phyloP scores from a whole-genome alignment of 78 protist species.

The Chrysochromulina parva region DNA sequence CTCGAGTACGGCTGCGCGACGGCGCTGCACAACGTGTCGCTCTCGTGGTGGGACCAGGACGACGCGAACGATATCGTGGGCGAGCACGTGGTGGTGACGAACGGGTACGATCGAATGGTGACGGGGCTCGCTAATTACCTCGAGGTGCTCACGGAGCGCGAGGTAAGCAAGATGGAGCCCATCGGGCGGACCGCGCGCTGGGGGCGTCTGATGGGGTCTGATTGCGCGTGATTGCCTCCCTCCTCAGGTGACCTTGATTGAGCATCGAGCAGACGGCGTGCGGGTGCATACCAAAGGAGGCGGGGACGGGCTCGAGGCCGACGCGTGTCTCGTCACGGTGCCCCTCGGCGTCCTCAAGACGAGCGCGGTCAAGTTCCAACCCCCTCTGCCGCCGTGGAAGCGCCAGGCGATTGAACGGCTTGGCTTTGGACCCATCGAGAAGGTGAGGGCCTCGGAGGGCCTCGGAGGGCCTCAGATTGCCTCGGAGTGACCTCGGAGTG shows the following conservation, averaged over 20 bases:
- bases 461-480: too few relatives aligned
- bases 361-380: not conserved
- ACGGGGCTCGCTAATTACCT: not conserved
- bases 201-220: too few relatives aligned
- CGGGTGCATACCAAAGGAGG: not conserved
- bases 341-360: slow-evolving; percentile 52
- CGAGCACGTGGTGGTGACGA: not conserved
- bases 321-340: slow-evolving; percentile 26
- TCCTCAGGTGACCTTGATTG: not conserved
- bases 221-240: too few relatives aligned
- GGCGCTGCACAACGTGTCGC: slow-evolving; percentile 8
- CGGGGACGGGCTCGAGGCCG: not conserved
- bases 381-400: slow-evolving; percentile 50
- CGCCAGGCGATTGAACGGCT: slow-evolving; percentile 36
- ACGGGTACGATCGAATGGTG: not conserved
- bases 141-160: not conserved
- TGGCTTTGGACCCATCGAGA: slow-evolving; percentile 50
- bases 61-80: not conserved
- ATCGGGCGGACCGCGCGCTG: too few relatives aligned
- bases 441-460: too few relatives aligned
- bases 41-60: slow-evolving; percentile 51
- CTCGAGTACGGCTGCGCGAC: slow-evolving; percentile 52
- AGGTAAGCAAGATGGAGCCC: not conserved
- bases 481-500: too few relatives aligned
- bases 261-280: not conserved